These are phyloP conservation scores for Fusarium sp. DNA, from an alignment of 2,329 filamentous ascomycete species.

Conservation along the genomic window DNA sequence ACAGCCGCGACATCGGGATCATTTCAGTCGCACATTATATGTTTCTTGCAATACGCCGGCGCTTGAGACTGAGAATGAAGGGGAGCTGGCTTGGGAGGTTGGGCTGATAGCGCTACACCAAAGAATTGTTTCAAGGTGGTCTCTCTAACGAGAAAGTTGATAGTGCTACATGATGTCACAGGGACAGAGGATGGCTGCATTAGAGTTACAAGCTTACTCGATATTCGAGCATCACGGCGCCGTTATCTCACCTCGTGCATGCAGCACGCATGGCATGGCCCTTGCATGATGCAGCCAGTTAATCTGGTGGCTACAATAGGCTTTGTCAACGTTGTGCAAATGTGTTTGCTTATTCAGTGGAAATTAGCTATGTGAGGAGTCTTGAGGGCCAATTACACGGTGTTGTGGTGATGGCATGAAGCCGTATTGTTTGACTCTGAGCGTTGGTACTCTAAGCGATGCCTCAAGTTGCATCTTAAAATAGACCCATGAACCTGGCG, in stretches of 20 bases:
- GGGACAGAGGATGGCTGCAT: background rate
- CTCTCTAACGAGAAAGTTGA: background rate
- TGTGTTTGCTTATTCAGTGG: background rate
- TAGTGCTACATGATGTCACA: background rate
- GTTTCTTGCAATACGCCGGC: background rate
- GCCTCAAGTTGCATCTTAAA: background rate
- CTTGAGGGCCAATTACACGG: background rate
- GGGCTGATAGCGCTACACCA: background rate
- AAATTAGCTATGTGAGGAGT: background rate
- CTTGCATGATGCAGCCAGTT: background rate
- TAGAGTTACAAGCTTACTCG: slow-evolving; percentile 1
- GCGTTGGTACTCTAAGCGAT: background rate
- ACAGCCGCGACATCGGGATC: background rate
- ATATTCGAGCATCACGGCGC: background rate
- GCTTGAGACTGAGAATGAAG: background rate
- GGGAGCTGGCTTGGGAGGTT: background rate
- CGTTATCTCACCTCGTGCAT: background rate
- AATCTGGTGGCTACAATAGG: background rate
- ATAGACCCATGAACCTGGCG: background rate
- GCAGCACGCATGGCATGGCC: background rate
- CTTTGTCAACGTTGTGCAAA: background rate
- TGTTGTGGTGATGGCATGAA: background rate
- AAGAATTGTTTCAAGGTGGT: background rate
- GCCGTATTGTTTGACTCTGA: background rate
- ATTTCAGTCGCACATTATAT: slow-evolving; percentile 4